These are phyloP conservation scores for Cyclostephanos invisitatus DNA, from an alignment of 108 stramenopile species.

Conservation along the genomic window DNA sequence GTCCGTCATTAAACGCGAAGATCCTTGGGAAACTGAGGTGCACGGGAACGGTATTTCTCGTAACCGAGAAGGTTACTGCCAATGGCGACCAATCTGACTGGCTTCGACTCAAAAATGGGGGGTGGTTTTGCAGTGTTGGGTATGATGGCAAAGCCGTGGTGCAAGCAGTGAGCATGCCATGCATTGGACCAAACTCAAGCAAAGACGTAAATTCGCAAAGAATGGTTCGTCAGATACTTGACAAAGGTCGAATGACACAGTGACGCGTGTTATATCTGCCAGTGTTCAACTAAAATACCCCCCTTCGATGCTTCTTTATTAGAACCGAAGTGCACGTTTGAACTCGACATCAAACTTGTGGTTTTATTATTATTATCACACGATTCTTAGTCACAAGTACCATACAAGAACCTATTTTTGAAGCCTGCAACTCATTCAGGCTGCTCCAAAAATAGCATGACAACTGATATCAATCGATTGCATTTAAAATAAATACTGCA, in stretches of 20 bases:
- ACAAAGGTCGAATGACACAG: not conserved
- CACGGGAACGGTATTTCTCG: slow-evolving; percentile 56
- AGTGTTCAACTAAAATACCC: no score
- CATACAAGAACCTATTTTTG: no score
- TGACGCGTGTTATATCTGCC: no score
- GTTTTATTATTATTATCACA: no score
- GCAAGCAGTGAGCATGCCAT: slow-evolving; percentile 32
- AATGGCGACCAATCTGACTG: slow-evolving; percentile 53
- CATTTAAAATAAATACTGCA: no score
- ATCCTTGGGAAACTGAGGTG: slow-evolving; percentile 42
- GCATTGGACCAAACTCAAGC: not conserved
- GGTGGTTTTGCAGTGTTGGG: slow-evolving; percentile 70
- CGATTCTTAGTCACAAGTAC: no score
- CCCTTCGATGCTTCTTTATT: no score
- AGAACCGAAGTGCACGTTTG: no score
- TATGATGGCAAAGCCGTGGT: slow-evolving; percentile 56
- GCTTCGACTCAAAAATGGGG: slow-evolving; percentile 76
- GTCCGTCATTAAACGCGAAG: slow-evolving; percentile 71
- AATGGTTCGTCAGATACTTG: slow-evolving; percentile 29
- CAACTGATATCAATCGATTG: no score
- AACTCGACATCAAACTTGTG: no score
- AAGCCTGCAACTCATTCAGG: no score
- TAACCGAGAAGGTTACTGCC: slow-evolving; percentile 71
- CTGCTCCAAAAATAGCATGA: no score
- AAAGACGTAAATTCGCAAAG: slow-evolving; percentile 16